These are phyloP conservation scores for Hanseniaspora lachancei DNA, from an alignment of 805 yeast genomes.

Conservation along the genomic window DNA sequence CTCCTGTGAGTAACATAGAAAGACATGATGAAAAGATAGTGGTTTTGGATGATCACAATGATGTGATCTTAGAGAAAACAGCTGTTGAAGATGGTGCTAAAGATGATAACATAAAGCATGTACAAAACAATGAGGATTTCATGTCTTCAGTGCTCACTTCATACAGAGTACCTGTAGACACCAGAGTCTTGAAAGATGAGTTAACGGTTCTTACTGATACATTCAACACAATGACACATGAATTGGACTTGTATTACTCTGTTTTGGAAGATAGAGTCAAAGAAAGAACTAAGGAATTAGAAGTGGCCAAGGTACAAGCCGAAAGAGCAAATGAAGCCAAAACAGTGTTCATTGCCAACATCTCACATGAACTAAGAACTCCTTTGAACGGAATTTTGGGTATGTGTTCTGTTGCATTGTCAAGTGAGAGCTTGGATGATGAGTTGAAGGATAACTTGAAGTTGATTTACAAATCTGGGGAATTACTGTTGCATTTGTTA, in stretches of 20 bases:
- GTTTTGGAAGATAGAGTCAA: slow-evolving; percentile 79
- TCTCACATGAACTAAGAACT: slow-evolving; percentile 86
- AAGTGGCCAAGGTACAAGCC: slow-evolving; percentile 75
- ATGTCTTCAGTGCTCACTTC: slow-evolving; percentile 27
- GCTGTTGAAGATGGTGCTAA: not conserved
- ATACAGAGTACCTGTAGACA: slow-evolving; percentile 34
- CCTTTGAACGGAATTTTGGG: slow-evolving; percentile 94
- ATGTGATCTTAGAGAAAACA: not conserved
- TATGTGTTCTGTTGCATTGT: slow-evolving; percentile 88
- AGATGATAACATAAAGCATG: slow-evolving; percentile 14
- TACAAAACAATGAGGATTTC: slow-evolving; percentile 18
- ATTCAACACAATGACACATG: slow-evolving; percentile 83
- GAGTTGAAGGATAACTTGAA: slow-evolving; percentile 64
- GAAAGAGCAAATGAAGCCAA: slow-evolving; percentile 95
- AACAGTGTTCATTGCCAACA: slow-evolving; percentile 83
- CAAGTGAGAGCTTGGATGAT: slow-evolving; percentile 49
- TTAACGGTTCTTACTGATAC: slow-evolving; percentile 77
- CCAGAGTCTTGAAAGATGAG: slow-evolving; percentile 63
- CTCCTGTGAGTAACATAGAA: not conserved
- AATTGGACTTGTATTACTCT: slow-evolving; percentile 68
- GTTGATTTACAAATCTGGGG: slow-evolving; percentile 83
- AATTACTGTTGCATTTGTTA: slow-evolving; percentile 70
- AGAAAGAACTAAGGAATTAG: slow-evolving; percentile 75
- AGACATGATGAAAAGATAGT: not conserved
- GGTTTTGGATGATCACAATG: not conserved